These are phyloP conservation scores for Fraxinus latifolia DNA, from an alignment of 305 asterid species.

Conservation along the genomic window DNA sequence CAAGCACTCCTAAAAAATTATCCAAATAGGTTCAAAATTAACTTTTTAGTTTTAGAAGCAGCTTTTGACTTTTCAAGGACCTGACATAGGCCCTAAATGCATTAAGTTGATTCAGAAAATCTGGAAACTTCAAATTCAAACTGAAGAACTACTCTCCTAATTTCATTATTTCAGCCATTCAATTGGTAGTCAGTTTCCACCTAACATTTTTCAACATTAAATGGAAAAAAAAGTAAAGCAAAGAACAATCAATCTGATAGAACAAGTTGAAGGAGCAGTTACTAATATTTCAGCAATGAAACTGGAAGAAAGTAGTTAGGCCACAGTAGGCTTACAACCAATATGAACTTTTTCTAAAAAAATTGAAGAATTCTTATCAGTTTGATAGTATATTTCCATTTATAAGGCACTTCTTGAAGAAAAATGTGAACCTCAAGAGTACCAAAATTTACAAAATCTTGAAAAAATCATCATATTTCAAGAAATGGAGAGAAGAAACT, in stretches of 20 bases:
- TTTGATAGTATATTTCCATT: not conserved
- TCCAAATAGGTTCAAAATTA: not conserved
- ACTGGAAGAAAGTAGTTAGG: not conserved
- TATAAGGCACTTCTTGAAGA: conserved; percentile 27
- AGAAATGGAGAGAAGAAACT: conserved; percentile 15
- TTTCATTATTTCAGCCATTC: not conserved
- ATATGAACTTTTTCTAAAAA: conserved; percentile 3
- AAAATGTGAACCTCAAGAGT: conserved; percentile 29
- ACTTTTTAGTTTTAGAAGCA: too few species aligned
- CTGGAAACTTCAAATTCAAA: not conserved
- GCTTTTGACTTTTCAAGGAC: not conserved
- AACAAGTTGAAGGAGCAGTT: not conserved
- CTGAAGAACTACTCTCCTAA: not conserved
- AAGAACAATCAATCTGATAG: not conserved
- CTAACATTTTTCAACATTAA: not conserved
- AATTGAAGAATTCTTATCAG: conserved; percentile 33
- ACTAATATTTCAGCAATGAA: not conserved
- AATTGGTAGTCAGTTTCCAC: not conserved
- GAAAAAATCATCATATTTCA: conserved; percentile 22
- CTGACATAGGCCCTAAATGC: not conserved
- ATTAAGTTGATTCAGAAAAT: not conserved
- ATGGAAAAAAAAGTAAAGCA: not conserved
- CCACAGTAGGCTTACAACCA: not conserved
- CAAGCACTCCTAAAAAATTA: not conserved
- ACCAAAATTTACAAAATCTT: conserved; percentile 40